phyloP scores from a whole-genome alignment of 2,329 filamentous ascomycete genomes.

The Polychaeton citri region DNA sequence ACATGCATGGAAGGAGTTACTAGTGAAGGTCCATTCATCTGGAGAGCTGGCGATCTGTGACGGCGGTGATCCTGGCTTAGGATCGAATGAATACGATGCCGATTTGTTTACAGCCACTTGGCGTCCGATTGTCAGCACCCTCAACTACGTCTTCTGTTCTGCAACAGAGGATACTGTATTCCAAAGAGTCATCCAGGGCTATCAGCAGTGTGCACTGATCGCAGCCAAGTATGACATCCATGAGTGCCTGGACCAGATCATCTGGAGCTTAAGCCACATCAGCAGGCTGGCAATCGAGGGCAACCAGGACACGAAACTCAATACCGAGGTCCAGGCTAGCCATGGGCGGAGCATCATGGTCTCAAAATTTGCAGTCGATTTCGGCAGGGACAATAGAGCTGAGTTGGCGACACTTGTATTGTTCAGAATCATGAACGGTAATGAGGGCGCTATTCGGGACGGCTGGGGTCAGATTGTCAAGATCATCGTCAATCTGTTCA shows the following conservation, averaged over 20 bases:
- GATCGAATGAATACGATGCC: slow-evolving; percentile 84
- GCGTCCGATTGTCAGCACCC: slow-evolving; percentile 84
- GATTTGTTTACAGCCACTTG: slow-evolving; percentile 97
- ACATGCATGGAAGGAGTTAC: slow-evolving; percentile 90
- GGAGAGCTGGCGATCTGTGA: slow-evolving; percentile 65
- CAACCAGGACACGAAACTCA: slow-evolving; percentile 71
- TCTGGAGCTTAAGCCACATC: slow-evolving; percentile 81
- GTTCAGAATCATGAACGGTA: slow-evolving; percentile 80
- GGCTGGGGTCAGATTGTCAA: slow-evolving; percentile 75
- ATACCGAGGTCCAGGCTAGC: slow-evolving; percentile 80
- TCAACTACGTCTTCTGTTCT: slow-evolving; percentile 98
- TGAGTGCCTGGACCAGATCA: slow-evolving; percentile 83
- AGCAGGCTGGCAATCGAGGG: slow-evolving; percentile 68
- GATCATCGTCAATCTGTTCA: slow-evolving; percentile 90
- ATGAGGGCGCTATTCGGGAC: slow-evolving; percentile 60
- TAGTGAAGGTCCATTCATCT: slow-evolving; percentile 69
- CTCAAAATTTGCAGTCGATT: slow-evolving; percentile 89
- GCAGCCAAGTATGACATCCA: slow-evolving; percentile 71
- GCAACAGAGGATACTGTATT: slow-evolving; percentile 95
- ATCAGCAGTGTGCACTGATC: slow-evolving; percentile 90
- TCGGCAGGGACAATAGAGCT: slow-evolving; percentile 84
- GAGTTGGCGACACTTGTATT: slow-evolving; percentile 91
- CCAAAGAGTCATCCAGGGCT: slow-evolving; percentile 81
- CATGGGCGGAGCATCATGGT: slow-evolving; percentile 94
- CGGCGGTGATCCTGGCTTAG: slow-evolving; percentile 1